A percentile compares a stretch with the other conserved stretches of the same genome.
Conservation (phyloP, 768 basidiomycete genomes). For the Lepiota subincarnata region DNA sequence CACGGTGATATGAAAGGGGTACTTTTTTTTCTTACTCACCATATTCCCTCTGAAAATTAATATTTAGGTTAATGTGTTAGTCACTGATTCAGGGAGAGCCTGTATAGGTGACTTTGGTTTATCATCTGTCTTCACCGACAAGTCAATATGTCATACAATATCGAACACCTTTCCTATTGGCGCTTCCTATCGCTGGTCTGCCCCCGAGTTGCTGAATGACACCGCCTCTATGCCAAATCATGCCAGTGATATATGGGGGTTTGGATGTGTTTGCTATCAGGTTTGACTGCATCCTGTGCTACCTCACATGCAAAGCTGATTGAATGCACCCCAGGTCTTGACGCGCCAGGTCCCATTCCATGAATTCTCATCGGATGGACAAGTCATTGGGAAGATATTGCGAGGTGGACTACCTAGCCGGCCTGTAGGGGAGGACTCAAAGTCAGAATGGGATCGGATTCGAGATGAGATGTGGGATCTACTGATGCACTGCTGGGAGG, state of each 20-base stretch:
- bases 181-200: conserved; percentile 13
- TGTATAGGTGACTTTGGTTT: conserved; percentile 16
- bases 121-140: conserved; percentile 4
- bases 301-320: no score
- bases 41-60: not conserved
- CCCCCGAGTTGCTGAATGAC: conserved; percentile 14
- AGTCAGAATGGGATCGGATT: not conserved
- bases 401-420: not conserved
- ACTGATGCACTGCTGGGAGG: not conserved
- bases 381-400: not conserved
- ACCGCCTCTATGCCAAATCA: not conserved
- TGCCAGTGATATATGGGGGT: conserved; percentile 17
- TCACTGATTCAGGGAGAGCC: conserved; percentile 8
- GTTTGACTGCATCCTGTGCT: not conserved
- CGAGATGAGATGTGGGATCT: not conserved
- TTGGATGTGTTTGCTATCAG: conserved; percentile 15
- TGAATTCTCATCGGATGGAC: not conserved
- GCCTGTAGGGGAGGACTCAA: not conserved
- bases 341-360: not conserved
- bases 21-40: not conserved
- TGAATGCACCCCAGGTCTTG: not conserved
- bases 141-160: not conserved
- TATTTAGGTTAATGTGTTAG: conserved; percentile 14
- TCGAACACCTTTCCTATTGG: not conserved
- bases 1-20: conserved; percentile 17